Evolutionary conservation across 108 stramenopile genomes (phyloP).

Genomic region (Pseudonitzschia multistriata): DNA sequence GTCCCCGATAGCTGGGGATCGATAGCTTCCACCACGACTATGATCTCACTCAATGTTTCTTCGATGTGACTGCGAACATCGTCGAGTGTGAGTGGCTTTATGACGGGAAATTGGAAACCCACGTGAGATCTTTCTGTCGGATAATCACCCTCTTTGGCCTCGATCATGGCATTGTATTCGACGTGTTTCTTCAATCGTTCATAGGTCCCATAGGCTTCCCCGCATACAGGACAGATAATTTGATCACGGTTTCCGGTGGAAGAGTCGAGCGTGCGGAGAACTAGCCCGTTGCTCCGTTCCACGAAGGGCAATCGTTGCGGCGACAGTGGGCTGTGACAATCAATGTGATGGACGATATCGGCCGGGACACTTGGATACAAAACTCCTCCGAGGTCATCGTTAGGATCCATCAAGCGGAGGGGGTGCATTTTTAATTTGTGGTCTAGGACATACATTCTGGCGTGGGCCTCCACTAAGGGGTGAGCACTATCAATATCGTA

Average conservation of each 20-base stretch:
- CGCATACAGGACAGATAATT: constrained; percentile 63
- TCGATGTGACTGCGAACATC: constrained; percentile 40
- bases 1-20: constrained; percentile 61
- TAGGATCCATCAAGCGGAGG: constrained; percentile 55
- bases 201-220: constrained; percentile 59
- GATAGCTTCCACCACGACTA: constrained; percentile 74
- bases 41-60: constrained; percentile 52
- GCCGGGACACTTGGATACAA: constrained; percentile 55
- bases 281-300: constrained; percentile 36
- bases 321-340: constrained; percentile 46
- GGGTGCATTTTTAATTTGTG: constrained; percentile 41
- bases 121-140: constrained; percentile 20
- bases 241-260: constrained; percentile 47
- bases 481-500: constrained; percentile 70
- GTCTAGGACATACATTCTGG: constrained; percentile 71
- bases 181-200: constrained; percentile 57
- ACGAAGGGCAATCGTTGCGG: constrained; percentile 20
- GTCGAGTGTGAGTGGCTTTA: constrained; percentile 31
- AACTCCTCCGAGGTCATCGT: constrained; percentile 65
- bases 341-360: constrained; percentile 58
- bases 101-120: constrained; percentile 14
- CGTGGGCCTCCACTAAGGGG: constrained; percentile 87
- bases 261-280: constrained; percentile 49
- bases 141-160: constrained; percentile 40
- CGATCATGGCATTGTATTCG: constrained; percentile 44